These are phyloP conservation scores for Rhypophila decipiens DNA, from an alignment of 495 filamentous ascomycete species.

Conservation along the genomic window DNA sequence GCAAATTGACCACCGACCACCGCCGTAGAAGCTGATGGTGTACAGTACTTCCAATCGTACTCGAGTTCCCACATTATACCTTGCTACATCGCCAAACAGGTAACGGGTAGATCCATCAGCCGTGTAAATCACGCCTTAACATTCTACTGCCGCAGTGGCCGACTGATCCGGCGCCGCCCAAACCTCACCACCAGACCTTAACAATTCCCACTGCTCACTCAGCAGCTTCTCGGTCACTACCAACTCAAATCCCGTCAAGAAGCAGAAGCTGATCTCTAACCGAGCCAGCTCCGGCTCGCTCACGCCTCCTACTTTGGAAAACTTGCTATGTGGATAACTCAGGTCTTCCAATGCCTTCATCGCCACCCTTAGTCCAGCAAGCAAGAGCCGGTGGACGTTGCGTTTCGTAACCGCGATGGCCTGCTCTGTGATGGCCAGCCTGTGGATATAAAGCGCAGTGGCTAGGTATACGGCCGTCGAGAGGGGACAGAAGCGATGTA, in stretches of 20 bases:
- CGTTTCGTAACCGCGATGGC: slow-evolving; percentile 67
- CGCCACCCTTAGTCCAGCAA: slow-evolving; percentile 78
- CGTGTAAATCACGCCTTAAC: too few relatives aligned
- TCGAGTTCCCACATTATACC: too few relatives aligned
- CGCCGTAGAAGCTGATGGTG: too few relatives aligned
- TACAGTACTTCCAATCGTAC: too few relatives aligned
- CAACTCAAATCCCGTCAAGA: slow-evolving; percentile 73
- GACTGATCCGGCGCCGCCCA: slow-evolving; percentile 15
- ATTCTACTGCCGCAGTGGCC: neutral
- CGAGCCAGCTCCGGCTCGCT: slow-evolving; percentile 68
- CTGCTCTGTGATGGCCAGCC: slow-evolving; percentile 66
- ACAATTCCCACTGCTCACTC: slow-evolving; percentile 44
- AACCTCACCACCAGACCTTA: slow-evolving; percentile 31
- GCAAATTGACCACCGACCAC: too few relatives aligned
- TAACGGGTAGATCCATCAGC: too few relatives aligned
- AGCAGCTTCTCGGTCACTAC: slow-evolving; percentile 62
- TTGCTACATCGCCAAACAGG: too few relatives aligned
- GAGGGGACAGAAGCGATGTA: slow-evolving; percentile 89
- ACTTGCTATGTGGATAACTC: slow-evolving; percentile 72
- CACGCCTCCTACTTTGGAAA: slow-evolving; percentile 87
- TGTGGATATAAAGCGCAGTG: slow-evolving; percentile 81
- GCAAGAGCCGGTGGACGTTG: slow-evolving; percentile 81
- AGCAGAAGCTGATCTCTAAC: slow-evolving; percentile 89
- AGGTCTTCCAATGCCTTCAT: slow-evolving; percentile 92
- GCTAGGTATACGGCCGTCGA: slow-evolving; percentile 96